phyloP scores from a whole-genome alignment of 345 rosid genomes.

The Adansonia digitata region DNA sequence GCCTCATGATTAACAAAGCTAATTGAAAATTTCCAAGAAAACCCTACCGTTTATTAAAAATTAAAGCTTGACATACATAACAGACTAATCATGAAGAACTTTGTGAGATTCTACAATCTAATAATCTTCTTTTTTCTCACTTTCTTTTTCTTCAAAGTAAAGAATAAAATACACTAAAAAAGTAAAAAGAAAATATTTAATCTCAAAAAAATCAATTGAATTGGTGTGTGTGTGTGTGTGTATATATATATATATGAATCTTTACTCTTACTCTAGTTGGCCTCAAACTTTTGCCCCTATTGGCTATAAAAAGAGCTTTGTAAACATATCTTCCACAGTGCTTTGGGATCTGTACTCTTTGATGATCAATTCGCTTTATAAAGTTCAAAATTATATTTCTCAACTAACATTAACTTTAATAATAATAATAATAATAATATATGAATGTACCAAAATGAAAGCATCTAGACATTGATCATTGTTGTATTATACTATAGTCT shows the following conservation, averaged over 20 bases:
- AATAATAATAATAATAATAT: background rate
- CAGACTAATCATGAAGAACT: constrained; percentile 20
- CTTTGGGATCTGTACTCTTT: constrained; percentile 14
- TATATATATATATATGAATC: background rate
- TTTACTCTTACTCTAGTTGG: constrained; percentile 15
- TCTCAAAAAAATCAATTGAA: constrained; percentile 3
- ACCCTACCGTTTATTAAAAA: background rate
- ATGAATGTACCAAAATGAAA: background rate
- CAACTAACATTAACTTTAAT: constrained; percentile 18
- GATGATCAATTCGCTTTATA: constrained; percentile 7
- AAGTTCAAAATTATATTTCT: constrained; percentile 6
- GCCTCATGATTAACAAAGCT: constrained; percentile 8
- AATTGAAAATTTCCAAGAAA: constrained; percentile 3
- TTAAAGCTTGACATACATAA: constrained; percentile 11
- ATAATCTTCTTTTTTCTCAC: background rate
- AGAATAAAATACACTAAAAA: constrained; percentile 16
- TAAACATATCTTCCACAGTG: constrained; percentile 8
- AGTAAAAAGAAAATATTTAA: constrained; percentile 17
- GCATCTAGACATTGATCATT: constrained; percentile 23
- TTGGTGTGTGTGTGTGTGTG: too few relatives aligned
- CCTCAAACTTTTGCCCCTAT: constrained; percentile 13
- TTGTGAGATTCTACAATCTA: constrained; percentile 22
- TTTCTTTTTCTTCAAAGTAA: constrained; percentile 15
- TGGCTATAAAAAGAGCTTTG: constrained; percentile 5
- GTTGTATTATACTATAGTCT: background rate